phyloP scores from a whole-genome alignment of 2,329 filamentous ascomycete species.

The Penicillium sp. region DNA sequence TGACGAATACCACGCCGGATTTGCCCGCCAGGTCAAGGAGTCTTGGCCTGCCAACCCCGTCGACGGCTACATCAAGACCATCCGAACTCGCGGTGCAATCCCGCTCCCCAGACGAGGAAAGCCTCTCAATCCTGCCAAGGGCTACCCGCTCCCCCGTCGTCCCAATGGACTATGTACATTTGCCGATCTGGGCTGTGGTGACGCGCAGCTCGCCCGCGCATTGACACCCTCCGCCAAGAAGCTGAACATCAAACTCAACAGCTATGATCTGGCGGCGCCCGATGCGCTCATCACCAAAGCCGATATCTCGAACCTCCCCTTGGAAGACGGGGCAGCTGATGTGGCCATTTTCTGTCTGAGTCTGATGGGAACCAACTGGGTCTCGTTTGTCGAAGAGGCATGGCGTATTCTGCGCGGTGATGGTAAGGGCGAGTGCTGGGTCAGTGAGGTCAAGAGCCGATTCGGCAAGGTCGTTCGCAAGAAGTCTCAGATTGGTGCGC shows the following conservation, averaged over 20 bases:
- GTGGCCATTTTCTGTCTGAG: constrained; percentile 93
- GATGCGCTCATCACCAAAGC: constrained; percentile 77
- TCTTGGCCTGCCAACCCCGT: constrained; percentile 96
- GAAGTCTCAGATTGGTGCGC: constrained; percentile 41
- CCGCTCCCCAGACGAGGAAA: constrained; percentile 43
- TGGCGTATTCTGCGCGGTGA: constrained; percentile 89
- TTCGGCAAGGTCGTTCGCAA: constrained; percentile 63
- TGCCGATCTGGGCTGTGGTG: constrained; percentile 90
- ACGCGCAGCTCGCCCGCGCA: constrained; percentile 73
- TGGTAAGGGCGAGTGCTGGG: constrained; percentile 81
- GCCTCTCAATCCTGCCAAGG: constrained; percentile 30
- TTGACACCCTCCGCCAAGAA: constrained; percentile 61
- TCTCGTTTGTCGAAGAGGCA: constrained; percentile 93
- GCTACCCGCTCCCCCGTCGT: constrained; percentile 65
- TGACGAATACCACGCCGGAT: constrained; percentile 91
- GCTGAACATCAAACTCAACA: constrained; percentile 72
- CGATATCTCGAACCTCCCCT: constrained; percentile 81
- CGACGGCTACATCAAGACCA: constrained; percentile 74
- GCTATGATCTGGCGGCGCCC: constrained; percentile 82
- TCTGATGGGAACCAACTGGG: constrained; percentile 98
- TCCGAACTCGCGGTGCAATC: constrained; percentile 66
- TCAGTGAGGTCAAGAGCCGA: constrained; percentile 93
- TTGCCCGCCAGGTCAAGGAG: constrained; percentile 85
- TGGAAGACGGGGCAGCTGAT: constrained; percentile 73
- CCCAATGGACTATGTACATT: constrained; percentile 69